Conservation (phyloP, 2,329 filamentous ascomycete genomes). For the Drechmeria coniospora region DNA sequence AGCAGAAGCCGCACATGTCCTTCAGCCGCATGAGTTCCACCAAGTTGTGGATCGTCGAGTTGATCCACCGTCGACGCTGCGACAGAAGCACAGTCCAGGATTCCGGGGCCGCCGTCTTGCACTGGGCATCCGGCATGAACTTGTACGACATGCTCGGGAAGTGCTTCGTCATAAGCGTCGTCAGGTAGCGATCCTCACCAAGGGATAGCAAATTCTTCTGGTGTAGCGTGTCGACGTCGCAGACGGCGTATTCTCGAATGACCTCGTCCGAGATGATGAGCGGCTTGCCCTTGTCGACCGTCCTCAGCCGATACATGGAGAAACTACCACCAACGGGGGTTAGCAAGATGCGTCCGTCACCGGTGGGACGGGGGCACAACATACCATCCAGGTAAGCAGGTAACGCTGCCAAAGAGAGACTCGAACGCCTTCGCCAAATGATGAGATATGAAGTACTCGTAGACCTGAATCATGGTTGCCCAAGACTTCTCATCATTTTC, state of each 20-base stretch:
- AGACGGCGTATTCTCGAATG: slow-evolving; percentile 77
- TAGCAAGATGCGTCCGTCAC: not conserved
- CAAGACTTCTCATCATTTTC: slow-evolving; percentile 90
- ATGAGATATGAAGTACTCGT: slow-evolving; percentile 99
- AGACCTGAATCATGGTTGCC: slow-evolving; percentile 99
- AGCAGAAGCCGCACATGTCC: slow-evolving; percentile 97
- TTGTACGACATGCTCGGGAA: slow-evolving; percentile 95
- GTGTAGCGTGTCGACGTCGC: slow-evolving; percentile 84
- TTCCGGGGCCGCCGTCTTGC: slow-evolving; percentile 84
- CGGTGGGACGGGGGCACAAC: slow-evolving; percentile 19
- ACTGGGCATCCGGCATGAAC: slow-evolving; percentile 85
- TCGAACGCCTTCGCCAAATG: slow-evolving; percentile 95
- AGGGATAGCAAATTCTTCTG: slow-evolving; percentile 91
- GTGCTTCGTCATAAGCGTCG: slow-evolving; percentile 95
- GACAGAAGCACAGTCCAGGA: slow-evolving; percentile 88
- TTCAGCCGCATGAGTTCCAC: slow-evolving; percentile 79
- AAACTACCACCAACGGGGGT: slow-evolving; percentile 48
- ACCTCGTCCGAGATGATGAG: slow-evolving; percentile 84
- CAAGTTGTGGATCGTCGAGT: slow-evolving; percentile 95
- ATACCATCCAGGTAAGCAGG: slow-evolving; percentile 97
- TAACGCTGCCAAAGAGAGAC: slow-evolving; percentile 92
- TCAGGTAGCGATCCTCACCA: slow-evolving; percentile 93
- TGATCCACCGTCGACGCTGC: slow-evolving; percentile 98
- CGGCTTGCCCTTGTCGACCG: slow-evolving; percentile 84
- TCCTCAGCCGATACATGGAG: slow-evolving; percentile 94